Base-by-base conservation (phyloP, 73 alveolate species). In the Tetrahymena malaccensis region DNA sequence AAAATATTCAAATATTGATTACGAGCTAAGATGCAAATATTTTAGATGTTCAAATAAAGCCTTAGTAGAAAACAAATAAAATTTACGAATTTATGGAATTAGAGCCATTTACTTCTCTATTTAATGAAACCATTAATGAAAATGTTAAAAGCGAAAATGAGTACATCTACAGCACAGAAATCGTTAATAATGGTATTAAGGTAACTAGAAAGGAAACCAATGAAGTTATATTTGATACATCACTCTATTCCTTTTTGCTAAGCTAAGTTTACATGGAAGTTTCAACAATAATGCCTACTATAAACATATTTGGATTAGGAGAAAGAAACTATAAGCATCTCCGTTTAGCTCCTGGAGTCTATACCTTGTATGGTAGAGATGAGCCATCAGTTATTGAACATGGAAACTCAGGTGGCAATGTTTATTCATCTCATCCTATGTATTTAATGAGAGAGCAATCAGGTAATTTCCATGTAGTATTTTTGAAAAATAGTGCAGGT, bases 361-460 rank as follows among this genome's bases (percentile, higher is more conserved):
- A 98, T 96, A 97, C 99, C 4, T 96, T 98, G 25, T 97, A 98
- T 98, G 98, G 99, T 10, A 98, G 97, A 94, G 99, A 98, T 94
- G 97, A 97, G 34, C 98, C 99, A 16, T 84, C 94, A 43, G 98
- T 99, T 33, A 94, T 97, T 95, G 99, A 97, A 96, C 98, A 98
- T 95, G 98, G 99, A 43, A 96, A 94, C 27, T 97, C 98, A 43
- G 99, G 99, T 19, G 99, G 99, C 34, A 97, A 98, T 96, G 98
- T 98, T 96, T 98, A 98, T 98, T 99, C 99, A 1, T 97, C 98
- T 95, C 99, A 98, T 85, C 99, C 99, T 25, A 97, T 98, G 58
- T 98, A 98, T 70, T 97, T 98, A 95, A 98, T 97, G 96, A 94
- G 35, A 55, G 96, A 94, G 57, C 25, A 93, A 85, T 85, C 95